Evolutionary conservation across 257 asterid species (phyloP).

Genomic region (Nicotiana otophora): DNA sequence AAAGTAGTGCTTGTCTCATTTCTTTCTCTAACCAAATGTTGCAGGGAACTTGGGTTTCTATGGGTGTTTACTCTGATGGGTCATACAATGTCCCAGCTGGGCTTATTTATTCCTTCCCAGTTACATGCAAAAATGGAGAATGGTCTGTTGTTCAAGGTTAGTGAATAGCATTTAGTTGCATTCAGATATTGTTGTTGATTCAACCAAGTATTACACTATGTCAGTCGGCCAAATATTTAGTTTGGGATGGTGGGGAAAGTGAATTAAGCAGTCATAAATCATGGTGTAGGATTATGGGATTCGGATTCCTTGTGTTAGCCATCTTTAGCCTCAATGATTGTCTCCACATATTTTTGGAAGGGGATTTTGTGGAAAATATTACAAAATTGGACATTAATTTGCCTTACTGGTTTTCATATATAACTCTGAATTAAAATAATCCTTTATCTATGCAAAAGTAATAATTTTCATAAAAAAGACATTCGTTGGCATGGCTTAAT

Average conservation of each 20-base stretch:
- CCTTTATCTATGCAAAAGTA: no score
- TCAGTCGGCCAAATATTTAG: not conserved
- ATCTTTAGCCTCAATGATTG: not conserved
- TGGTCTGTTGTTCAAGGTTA: slow-evolving; percentile 92
- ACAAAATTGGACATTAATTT: not conserved
- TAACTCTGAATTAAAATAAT: no score
- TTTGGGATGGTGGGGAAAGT: not conserved
- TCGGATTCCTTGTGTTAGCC: not conserved
- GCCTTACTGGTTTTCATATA: not conserved
- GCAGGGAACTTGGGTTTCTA: slow-evolving; percentile 88
- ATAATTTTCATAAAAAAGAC: not conserved
- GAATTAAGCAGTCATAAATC: not conserved
- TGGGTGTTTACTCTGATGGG: slow-evolving; percentile 98
- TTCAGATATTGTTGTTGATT: not conserved
- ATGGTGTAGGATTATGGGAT: not conserved
- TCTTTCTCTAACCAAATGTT: slow-evolving; percentile 2
- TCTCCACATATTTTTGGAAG: not conserved
- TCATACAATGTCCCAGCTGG: slow-evolving; percentile 88
- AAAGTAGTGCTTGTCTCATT: not conserved
- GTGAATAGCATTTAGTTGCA: slow-evolving; percentile 2
- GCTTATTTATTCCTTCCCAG: slow-evolving; percentile 86
- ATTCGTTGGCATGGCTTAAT: not conserved
- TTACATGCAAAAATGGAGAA: slow-evolving; percentile 90
- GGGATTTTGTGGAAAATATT: not conserved
- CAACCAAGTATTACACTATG: not conserved